phyloP scores from a whole-genome alignment of 1,284 basidiomycete genomes.

The Malassezia brasiliensis region DNA sequence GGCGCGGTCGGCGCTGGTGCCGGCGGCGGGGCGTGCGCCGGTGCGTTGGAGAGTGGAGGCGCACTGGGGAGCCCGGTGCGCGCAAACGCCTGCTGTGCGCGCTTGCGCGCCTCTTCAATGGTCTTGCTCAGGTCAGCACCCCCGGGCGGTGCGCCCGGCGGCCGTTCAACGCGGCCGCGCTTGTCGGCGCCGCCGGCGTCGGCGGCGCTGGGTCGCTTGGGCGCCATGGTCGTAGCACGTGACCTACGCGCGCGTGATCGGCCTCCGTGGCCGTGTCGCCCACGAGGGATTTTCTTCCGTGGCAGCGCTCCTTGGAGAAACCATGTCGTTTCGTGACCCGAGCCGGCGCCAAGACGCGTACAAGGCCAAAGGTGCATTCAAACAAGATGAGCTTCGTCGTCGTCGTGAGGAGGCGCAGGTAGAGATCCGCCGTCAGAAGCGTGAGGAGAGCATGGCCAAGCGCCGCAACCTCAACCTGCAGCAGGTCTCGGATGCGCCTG shows the following conservation, averaged over 20 bases:
- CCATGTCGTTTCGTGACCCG: conserved; percentile 37
- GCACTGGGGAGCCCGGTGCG: conserved; percentile 9
- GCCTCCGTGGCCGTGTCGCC: conserved; percentile 9
- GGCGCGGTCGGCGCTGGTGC: neutral
- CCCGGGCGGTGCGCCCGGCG: neutral
- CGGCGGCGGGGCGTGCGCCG: neutral
- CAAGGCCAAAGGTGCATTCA: conserved; percentile 46
- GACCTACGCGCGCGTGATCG: neutral
- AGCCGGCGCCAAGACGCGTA: conserved; percentile 43
- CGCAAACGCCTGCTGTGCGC: conserved; percentile 12
- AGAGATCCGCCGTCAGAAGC: conserved; percentile 47
- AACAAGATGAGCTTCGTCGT: conserved; percentile 45
- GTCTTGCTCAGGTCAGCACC: conserved; percentile 5
- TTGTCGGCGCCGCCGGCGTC: neutral
- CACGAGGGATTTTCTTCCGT: conserved; percentile 4
- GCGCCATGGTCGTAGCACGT: conserved; percentile 5
- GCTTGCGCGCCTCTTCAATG: conserved; percentile 16
- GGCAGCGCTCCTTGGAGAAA: neutral
- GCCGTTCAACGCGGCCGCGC: neutral
- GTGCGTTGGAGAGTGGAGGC: neutral
- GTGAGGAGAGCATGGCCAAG: conserved; percentile 48
- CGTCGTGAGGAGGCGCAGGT: conserved; percentile 47
- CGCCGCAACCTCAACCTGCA: conserved; percentile 41
- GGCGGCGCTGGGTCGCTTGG: conserved; percentile 7
- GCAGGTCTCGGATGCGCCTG: conserved; percentile 34